Conservation (phyloP, 2,329 filamentous ascomycete species). For the Talaromyces sp. region DNA sequence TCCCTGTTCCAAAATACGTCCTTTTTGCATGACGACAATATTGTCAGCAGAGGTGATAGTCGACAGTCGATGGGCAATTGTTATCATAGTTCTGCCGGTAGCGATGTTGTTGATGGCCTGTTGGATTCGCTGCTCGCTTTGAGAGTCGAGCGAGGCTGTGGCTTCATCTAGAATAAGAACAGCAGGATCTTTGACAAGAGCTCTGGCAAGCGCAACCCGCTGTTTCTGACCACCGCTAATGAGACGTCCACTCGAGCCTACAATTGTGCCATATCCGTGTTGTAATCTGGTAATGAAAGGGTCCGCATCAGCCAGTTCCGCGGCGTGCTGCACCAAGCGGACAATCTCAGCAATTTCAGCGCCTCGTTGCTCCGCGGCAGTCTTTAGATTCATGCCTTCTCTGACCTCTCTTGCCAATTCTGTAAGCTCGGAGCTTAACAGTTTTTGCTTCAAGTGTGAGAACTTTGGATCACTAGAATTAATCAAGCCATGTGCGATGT, state of each 20-base stretch:
- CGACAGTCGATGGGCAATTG: slow-evolving; percentile 90
- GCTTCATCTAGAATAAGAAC: slow-evolving; percentile 92
- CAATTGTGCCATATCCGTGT: slow-evolving; percentile 86
- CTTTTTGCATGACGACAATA: slow-evolving; percentile 86
- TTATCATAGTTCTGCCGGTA: slow-evolving; percentile 84
- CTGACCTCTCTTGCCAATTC: slow-evolving; percentile 27
- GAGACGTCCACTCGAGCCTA: slow-evolving; percentile 87
- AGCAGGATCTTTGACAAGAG: slow-evolving; percentile 86
- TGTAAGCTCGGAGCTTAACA: slow-evolving; percentile 27
- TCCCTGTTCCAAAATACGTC: slow-evolving; percentile 84
- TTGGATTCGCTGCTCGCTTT: slow-evolving; percentile 91
- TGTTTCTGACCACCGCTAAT: slow-evolving; percentile 96
- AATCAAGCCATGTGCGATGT: slow-evolving; percentile 53
- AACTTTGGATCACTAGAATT: slow-evolving; percentile 30
- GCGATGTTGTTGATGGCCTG: slow-evolving; percentile 83
- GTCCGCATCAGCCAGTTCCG: slow-evolving; percentile 27
- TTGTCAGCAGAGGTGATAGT: slow-evolving; percentile 94
- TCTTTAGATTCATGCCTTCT: slow-evolving; percentile 24
- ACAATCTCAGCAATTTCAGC: slow-evolving; percentile 29
- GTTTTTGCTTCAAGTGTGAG: slow-evolving; percentile 24
- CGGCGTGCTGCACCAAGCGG: slow-evolving; percentile 28
- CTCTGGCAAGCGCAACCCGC: slow-evolving; percentile 88
- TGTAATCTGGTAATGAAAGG: slow-evolving; percentile 53
- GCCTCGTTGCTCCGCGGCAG: slow-evolving; percentile 25
- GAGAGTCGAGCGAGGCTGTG: slow-evolving; percentile 91